phyloP scores from a whole-genome alignment of 257 asterid genomes.

The Hygrophila difformis region DNA sequence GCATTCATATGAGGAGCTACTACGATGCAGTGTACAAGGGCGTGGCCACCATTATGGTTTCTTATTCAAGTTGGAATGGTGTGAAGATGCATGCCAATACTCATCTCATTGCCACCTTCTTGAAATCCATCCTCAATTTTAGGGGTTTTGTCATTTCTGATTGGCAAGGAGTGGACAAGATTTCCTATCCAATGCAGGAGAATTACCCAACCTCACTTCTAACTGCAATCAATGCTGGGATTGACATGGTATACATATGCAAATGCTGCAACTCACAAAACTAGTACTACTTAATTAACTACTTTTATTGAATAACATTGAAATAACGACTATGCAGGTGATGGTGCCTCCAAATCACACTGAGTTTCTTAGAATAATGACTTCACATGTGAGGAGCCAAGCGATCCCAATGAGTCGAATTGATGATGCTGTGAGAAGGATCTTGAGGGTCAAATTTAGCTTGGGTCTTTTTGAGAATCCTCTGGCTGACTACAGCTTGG shows the following conservation, averaged over 20 bases:
- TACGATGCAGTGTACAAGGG: constrained; percentile 52
- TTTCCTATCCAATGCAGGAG: constrained; percentile 36
- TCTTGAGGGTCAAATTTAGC: constrained; percentile 48
- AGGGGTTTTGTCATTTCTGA: constrained; percentile 52
- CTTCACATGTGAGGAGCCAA: constrained; percentile 35
- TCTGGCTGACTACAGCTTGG: constrained; percentile 35
- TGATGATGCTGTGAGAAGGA: constrained; percentile 57
- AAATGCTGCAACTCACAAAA: no score
- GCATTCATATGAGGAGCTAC: constrained; percentile 71
- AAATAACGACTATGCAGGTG: no score
- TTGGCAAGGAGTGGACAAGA: no score
- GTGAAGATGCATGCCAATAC: constrained; percentile 58
- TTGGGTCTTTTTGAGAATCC: constrained; percentile 67
- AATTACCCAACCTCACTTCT: constrained; percentile 49
- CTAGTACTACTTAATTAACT: no score
- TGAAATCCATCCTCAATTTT: constrained; percentile 55
- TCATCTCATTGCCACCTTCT: constrained; percentile 51
- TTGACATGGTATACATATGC: constrained; percentile 42
- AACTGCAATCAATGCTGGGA: constrained; percentile 45
- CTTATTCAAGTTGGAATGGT: constrained; percentile 72
- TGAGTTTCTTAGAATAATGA: constrained; percentile 36
- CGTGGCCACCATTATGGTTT: constrained; percentile 61
- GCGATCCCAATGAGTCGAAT: constrained; percentile 48
- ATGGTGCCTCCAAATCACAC: constrained; percentile 39
- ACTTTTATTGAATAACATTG: no score